Percentiles rank a stretch among this genome's conserved stretches.
Conservation (phyloP, 148 eudicot species). For the Rhododendron ferrugineum region DNA sequence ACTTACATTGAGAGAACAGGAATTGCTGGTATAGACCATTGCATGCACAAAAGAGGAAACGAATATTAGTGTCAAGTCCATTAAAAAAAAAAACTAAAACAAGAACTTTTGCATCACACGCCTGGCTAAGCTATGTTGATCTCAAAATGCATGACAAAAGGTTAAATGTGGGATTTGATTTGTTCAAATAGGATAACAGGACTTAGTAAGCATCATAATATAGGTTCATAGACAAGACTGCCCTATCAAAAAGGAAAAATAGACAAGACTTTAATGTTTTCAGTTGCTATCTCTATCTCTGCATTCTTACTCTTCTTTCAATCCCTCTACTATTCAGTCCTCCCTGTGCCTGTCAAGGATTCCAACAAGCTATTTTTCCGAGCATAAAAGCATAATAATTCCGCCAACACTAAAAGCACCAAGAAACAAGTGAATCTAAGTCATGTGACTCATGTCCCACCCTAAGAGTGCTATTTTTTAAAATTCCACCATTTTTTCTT, state of each 20-base stretch:
- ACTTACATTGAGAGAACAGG: slow-evolving; percentile 97
- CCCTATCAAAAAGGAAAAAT: not conserved
- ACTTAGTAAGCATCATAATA: not conserved
- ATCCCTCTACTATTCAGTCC: not conserved
- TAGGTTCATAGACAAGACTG: not conserved
- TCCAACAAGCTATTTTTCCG: not conserved
- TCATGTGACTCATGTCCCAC: not conserved
- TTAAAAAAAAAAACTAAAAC: not conserved
- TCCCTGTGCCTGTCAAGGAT: not conserved
- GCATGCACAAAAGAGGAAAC: slow-evolving; percentile 26
- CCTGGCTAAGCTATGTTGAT: not conserved
- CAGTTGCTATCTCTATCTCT: not conserved
- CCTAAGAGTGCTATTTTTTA: not conserved
- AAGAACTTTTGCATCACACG: not conserved
- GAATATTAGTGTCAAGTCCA: slow-evolving; percentile 20
- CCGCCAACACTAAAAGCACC: not conserved
- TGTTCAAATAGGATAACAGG: not conserved
- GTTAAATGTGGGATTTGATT: not conserved
- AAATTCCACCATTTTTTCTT: not conserved
- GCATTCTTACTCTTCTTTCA: not conserved
- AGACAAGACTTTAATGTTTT: not conserved
- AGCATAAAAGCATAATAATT: not conserved
- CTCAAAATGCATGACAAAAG: not conserved
- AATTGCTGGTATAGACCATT: slow-evolving; percentile 59
- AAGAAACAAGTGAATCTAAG: not conserved